These are phyloP conservation scores for Penicillium italicum DNA, from an alignment of 2,329 filamentous ascomycete genomes.

Conservation along the genomic window DNA sequence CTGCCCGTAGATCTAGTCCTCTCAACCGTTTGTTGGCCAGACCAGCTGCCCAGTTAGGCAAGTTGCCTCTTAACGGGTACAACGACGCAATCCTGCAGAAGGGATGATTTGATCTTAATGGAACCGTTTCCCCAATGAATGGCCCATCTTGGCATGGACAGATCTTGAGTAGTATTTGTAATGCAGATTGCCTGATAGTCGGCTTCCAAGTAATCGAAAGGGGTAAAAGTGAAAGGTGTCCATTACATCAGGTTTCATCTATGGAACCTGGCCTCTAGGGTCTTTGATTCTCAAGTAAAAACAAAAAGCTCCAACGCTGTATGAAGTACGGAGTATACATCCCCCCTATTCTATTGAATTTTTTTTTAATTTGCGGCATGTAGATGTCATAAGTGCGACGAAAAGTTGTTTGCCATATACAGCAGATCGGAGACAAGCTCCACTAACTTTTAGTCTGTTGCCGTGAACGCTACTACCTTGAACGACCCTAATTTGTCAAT, in stretches of 20 bases:
- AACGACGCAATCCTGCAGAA: neutral
- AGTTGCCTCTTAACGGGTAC: neutral
- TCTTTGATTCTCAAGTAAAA: slow-evolving; percentile 10
- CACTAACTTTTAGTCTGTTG: slow-evolving; percentile 7
- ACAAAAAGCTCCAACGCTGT: neutral
- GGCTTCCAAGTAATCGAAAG: neutral
- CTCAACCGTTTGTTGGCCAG: neutral
- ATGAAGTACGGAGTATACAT: neutral
- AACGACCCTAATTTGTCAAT: slow-evolving; percentile 13
- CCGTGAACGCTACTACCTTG: slow-evolving; percentile 14
- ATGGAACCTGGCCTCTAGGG: neutral
- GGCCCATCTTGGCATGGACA: neutral
- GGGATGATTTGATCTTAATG: neutral
- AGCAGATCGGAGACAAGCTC: slow-evolving; percentile 8
- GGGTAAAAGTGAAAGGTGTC: neutral
- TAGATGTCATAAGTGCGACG: slow-evolving; percentile 2
- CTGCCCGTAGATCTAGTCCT: neutral
- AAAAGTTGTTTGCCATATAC: neutral
- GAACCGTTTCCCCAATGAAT: neutral
- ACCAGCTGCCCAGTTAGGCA: neutral
- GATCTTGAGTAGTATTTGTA: neutral
- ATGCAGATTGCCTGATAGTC: neutral
- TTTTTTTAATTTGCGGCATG: neutral
- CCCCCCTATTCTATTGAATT: neutral
- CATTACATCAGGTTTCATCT: neutral